phyloP scores from a whole-genome alignment of 148 eudicot species.

The Suaeda aralocaspica region DNA sequence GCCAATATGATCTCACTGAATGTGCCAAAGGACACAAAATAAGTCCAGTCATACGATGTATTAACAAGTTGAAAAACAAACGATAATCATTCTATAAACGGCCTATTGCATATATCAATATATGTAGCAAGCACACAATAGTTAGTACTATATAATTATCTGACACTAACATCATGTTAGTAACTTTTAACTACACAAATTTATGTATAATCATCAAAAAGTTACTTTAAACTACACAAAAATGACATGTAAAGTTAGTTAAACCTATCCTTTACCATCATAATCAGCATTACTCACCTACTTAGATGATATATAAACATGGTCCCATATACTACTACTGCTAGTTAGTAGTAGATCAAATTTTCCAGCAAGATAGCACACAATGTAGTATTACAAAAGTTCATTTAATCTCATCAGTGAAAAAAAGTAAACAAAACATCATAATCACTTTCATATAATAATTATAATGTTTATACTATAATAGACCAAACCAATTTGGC shows the following conservation, averaged over 20 bases:
- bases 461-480: constrained; percentile 4
- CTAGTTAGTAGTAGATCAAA: constrained; percentile 24
- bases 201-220: too few species aligned
- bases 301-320: constrained; percentile 20
- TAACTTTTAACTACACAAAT: too few species aligned
- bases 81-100: too few species aligned
- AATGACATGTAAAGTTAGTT: constrained; percentile 29
- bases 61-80: too few species aligned
- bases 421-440: constrained; percentile 27
- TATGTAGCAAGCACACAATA: too few species aligned
- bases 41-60: too few species aligned
- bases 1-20: too few species aligned
- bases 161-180: too few species aligned
- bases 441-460: constrained; percentile 16
- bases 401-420: background rate
- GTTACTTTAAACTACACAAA: constrained; percentile 1
- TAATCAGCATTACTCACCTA: constrained; percentile 26
- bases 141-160: too few species aligned
- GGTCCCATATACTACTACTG: constrained; percentile 28
- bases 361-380: too few species aligned
- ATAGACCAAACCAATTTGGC: constrained; percentile 5
- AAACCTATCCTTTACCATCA: constrained; percentile 27
- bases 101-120: too few species aligned
- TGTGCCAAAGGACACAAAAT: too few species aligned
- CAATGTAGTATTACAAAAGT: constrained; percentile 21